These are phyloP conservation scores for Pterothamnion heteromorphum DNA, from an alignment of 31 red algal species.

Conservation along the genomic window DNA sequence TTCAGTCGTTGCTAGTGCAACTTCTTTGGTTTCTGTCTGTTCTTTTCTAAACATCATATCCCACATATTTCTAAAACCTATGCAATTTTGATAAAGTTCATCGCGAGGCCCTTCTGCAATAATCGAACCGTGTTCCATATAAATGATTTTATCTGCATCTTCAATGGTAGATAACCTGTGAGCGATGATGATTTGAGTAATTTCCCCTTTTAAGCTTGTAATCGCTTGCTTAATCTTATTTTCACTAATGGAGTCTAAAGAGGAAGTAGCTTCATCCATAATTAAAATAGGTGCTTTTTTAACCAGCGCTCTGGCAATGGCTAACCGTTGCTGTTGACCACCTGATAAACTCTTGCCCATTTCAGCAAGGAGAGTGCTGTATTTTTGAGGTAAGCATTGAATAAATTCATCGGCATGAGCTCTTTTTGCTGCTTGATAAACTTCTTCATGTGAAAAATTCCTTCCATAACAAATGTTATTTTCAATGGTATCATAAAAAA, in stretches of 20 bases:
- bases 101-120: constrained; percentile 72
- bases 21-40: no score
- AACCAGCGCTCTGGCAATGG: constrained; percentile 80
- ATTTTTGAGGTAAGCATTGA: constrained; percentile 53
- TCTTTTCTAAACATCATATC: no score
- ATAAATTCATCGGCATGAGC: constrained; percentile 70
- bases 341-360: constrained; percentile 70
- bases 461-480: constrained; percentile 81
- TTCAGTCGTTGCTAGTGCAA: no score
- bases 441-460: constrained; percentile 49
- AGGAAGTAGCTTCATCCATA: constrained; percentile 75
- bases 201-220: constrained; percentile 37
- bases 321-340: constrained; percentile 81
- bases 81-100: constrained; percentile 39
- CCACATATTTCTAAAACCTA: no score
- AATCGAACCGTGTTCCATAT: constrained; percentile 62
- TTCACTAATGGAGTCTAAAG: constrained; percentile 69
- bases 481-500: constrained; percentile 79
- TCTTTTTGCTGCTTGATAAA: constrained; percentile 51
- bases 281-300: constrained; percentile 76
- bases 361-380: constrained; percentile 69
- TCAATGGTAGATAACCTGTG: constrained; percentile 85
- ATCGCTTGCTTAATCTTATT: constrained; percentile 63
- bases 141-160: constrained; percentile 76
- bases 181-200: constrained; percentile 71